Evolutionary conservation across 768 basidiomycete species (phyloP).

Genomic region (Infundibulicybe gibba): DNA sequence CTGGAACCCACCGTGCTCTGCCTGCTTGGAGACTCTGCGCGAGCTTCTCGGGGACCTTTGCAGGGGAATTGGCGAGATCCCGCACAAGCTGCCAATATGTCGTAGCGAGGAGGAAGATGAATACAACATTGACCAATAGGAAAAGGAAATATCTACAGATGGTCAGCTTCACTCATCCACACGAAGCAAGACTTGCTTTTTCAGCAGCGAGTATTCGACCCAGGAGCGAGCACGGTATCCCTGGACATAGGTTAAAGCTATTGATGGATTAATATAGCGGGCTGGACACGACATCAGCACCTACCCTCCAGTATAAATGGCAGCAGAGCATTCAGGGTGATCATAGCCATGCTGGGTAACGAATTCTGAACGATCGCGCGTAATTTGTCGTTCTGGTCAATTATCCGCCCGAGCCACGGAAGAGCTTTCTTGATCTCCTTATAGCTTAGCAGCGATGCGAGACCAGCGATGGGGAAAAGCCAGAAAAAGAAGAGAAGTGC

Average conservation of each 20-base stretch:
- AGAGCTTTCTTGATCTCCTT: slow-evolving; percentile 87
- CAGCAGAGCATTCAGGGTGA: slow-evolving; percentile 81
- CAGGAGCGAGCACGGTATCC: slow-evolving; percentile 88
- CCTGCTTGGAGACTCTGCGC: slow-evolving; percentile 80
- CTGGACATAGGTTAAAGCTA: slow-evolving; percentile 81
- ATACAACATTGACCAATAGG: slow-evolving; percentile 87
- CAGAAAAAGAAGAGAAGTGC: slow-evolving; percentile 82
- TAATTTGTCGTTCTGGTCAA: slow-evolving; percentile 77
- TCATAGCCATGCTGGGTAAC: slow-evolving; percentile 87
- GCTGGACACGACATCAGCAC: slow-evolving; percentile 6
- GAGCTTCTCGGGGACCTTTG: slow-evolving; percentile 91
- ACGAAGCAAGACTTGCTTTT: slow-evolving; percentile 58
- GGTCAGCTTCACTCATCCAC: slow-evolving; percentile 4
- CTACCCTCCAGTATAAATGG: slow-evolving; percentile 89
- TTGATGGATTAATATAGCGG: slow-evolving; percentile 2
- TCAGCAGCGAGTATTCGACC: slow-evolving; percentile 89
- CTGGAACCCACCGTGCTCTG: slow-evolving; percentile 51
- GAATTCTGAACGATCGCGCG: slow-evolving; percentile 93
- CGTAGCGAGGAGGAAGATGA: slow-evolving; percentile 89
- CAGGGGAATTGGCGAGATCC: slow-evolving; percentile 90
- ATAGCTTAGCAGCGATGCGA: slow-evolving; percentile 88
- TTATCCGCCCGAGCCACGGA: slow-evolving; percentile 85
- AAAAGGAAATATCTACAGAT: slow-evolving; percentile 83
- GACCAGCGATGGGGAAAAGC: slow-evolving; percentile 85
- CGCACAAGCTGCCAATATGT: slow-evolving; percentile 90